Percentiles rank a stretch among this genome's conserved stretches.
phyloP scores from a whole-genome alignment of 306 rosid species.

The Cucurbita moschata region DNA sequence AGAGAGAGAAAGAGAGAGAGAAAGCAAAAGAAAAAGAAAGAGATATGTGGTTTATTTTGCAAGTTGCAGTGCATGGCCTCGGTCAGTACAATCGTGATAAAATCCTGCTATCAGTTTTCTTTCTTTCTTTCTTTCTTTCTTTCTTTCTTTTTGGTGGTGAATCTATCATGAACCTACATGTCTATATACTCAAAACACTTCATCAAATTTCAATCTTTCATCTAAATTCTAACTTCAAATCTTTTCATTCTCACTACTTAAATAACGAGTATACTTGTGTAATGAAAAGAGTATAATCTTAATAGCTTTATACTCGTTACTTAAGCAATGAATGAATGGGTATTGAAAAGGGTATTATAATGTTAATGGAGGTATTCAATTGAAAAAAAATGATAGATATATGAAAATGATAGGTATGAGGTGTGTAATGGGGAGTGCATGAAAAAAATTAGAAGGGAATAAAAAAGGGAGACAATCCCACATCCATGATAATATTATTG shows the following conservation, averaged over 20 bases:
- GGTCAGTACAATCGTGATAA: neutral
- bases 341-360: neutral
- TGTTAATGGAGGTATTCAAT: neutral
- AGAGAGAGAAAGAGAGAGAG: neutral
- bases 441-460: constrained; percentile 20
- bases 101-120: neutral
- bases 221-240: neutral
- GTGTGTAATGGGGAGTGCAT: constrained; percentile 7
- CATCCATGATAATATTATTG: constrained; percentile 52
- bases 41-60: neutral
- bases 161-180: neutral
- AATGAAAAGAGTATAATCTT: too few relatives aligned
- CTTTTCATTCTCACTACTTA: too few relatives aligned
- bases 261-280: too few relatives aligned
- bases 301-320: too few relatives aligned
- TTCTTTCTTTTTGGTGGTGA: neutral
- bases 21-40: neutral
- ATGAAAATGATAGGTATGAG: neutral
- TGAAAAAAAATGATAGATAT: neutral
- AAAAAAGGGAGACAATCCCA: constrained; percentile 52
- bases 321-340: neutral
- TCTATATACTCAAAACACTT: neutral
- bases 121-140: too few relatives aligned
- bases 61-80: constrained; percentile 8
- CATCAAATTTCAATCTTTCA: neutral